Percentiles rank a stretch among this genome's conserved stretches.
Conservation (phyloP, 225 moss, liverwort and hornwort species). For the Antitrichia curtipendula region DNA sequence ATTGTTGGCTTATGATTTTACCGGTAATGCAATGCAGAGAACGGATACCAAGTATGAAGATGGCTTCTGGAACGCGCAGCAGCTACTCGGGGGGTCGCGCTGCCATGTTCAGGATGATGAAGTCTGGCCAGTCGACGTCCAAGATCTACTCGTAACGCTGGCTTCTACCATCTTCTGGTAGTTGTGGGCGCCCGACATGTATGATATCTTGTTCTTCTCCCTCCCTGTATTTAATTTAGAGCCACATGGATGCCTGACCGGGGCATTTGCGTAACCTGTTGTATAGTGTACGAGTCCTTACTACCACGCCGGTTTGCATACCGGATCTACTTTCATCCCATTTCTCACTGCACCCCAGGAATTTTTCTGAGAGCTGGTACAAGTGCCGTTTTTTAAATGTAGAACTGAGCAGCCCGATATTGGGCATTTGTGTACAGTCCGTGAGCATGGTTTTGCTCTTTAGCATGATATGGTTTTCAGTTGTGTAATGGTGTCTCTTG, state of each 20-base stretch:
- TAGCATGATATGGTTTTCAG: constrained; percentile 29
- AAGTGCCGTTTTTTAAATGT: not conserved
- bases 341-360: not conserved
- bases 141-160: constrained; percentile 16
- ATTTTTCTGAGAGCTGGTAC: constrained; percentile 5
- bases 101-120: constrained; percentile 38
- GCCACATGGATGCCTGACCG: not conserved
- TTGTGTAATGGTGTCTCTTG: constrained; percentile 20
- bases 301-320: constrained; percentile 20
- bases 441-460: constrained; percentile 41
- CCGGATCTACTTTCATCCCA: constrained; percentile 11
- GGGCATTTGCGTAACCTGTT: not conserved
- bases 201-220: constrained; percentile 10
- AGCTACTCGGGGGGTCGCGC: constrained; percentile 26
- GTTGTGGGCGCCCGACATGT: not conserved
- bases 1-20: not conserved
- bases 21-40: constrained; percentile 4
- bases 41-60: constrained; percentile 22
- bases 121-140: constrained; percentile 10
- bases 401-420: constrained; percentile 3
- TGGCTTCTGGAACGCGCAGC: constrained; percentile 26
- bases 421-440: constrained; percentile 28
- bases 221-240: constrained; percentile 12
- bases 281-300: constrained; percentile 22
- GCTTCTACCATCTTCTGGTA: not conserved